Evolutionary conservation across 192 early-diverging fungal genomes (phyloP).

Genomic region (Spinellus fusiger): DNA sequence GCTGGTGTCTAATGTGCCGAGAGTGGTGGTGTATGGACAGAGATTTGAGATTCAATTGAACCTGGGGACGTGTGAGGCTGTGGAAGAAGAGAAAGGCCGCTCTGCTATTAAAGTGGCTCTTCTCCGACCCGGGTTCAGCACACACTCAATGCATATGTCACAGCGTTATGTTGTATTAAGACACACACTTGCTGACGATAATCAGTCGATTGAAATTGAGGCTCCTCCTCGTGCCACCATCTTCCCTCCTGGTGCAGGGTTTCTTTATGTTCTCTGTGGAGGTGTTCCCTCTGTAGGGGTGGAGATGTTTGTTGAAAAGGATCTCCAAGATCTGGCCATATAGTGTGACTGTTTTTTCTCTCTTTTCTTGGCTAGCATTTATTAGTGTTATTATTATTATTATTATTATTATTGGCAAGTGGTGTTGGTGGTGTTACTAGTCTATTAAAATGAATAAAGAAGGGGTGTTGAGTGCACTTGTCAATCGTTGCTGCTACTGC

Average conservation of each 20-base stretch:
- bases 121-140: conserved; percentile 44
- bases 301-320: conserved; percentile 14
- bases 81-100: neutral
- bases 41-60: conserved; percentile 17
- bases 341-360: neutral
- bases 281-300: conserved; percentile 38
- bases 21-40: conserved; percentile 13
- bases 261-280: conserved; percentile 40
- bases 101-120: conserved; percentile 36
- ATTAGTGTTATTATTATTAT: neutral
- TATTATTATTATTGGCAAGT: neutral
- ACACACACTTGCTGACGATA: conserved; percentile 15
- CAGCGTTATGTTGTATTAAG: conserved; percentile 40
- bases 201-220: conserved; percentile 25
- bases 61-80: conserved; percentile 15
- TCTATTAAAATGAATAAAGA: no score
- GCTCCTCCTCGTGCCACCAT: conserved; percentile 46
- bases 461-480: no score
- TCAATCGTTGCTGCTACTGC: no score
- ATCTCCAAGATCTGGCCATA: conserved; percentile 2
- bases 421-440: no score
- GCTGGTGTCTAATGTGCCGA: conserved; percentile 29
- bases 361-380: neutral
- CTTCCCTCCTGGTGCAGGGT: conserved; percentile 47
- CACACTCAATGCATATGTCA: conserved; percentile 51